Percentiles rank a stretch among this genome's conserved stretches.
Conservation (phyloP, 228 moss, liverwort and hornwort genomes). For the Sphagnum magellanicum region DNA sequence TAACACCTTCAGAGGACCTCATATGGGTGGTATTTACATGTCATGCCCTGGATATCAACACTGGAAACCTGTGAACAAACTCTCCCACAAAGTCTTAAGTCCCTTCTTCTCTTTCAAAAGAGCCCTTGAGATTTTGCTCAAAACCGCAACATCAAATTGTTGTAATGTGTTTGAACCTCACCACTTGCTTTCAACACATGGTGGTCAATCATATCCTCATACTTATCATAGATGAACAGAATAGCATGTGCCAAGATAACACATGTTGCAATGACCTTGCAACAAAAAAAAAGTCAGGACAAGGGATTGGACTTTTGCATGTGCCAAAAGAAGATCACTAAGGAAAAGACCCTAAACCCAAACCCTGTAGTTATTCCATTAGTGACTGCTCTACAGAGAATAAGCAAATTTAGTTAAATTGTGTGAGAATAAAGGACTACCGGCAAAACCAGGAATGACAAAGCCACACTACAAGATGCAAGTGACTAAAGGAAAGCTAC, state of each 20-base stretch:
- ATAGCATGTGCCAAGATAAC: constrained; percentile 17
- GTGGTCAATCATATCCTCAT: constrained; percentile 51
- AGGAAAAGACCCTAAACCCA: too few relatives aligned
- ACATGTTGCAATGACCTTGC: constrained; percentile 8
- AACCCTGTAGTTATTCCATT: too few relatives aligned
- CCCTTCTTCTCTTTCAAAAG: constrained; percentile 35
- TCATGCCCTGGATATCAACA: not conserved
- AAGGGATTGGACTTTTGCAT: too few relatives aligned
- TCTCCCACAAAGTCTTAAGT: constrained; percentile 10
- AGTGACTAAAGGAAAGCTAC: too few relatives aligned
- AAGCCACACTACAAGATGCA: too few relatives aligned
- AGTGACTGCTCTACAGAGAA: too few relatives aligned
- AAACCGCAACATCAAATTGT: constrained; percentile 36
- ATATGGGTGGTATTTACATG: not conserved
- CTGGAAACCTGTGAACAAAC: not conserved
- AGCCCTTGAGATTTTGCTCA: constrained; percentile 54
- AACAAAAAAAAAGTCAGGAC: too few relatives aligned
- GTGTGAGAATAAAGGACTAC: not conserved
- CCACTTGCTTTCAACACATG: constrained; percentile 24
- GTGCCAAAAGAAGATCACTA: too few relatives aligned
- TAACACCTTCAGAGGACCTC: not conserved
- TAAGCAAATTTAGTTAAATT: not conserved
- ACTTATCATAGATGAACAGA: constrained; percentile 36
- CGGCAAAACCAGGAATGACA: not conserved
- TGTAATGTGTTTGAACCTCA: constrained; percentile 37